These are phyloP conservation scores for Tilletia horrida DNA, from an alignment of 1,284 basidiomycete genomes.

Conservation along the genomic window DNA sequence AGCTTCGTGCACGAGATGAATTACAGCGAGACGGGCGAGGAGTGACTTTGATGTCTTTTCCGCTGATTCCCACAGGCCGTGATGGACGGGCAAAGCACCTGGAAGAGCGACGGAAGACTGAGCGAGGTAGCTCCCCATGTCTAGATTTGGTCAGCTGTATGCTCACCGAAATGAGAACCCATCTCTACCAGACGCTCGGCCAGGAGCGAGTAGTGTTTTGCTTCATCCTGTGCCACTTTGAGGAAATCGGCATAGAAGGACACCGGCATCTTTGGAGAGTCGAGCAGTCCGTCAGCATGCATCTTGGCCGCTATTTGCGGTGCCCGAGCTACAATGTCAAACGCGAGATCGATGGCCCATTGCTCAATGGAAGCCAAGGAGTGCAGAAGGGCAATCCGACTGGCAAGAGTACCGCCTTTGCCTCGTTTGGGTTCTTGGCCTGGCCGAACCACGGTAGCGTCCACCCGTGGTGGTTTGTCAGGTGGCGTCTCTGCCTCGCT, in stretches of 20 bases:
- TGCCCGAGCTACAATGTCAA: slow-evolving; percentile 67
- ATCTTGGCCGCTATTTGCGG: slow-evolving; percentile 38
- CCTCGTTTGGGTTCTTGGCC: slow-evolving; percentile 64
- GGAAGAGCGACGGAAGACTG: not conserved
- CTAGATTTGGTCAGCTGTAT: not conserved
- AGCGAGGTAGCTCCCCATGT: not conserved
- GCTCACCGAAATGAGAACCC: slow-evolving; percentile 64
- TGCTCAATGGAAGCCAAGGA: slow-evolving; percentile 86
- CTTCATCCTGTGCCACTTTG: slow-evolving; percentile 71
- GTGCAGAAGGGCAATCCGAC: slow-evolving; percentile 71
- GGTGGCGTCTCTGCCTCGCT: slow-evolving; percentile 59
- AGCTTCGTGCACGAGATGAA: slow-evolving; percentile 85
- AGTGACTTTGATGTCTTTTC: slow-evolving; percentile 69
- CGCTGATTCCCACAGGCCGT: slow-evolving; percentile 74
- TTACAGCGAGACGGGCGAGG: slow-evolving; percentile 74
- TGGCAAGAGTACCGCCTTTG: slow-evolving; percentile 63
- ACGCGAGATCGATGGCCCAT: slow-evolving; percentile 65
- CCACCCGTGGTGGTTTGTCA: slow-evolving; percentile 65
- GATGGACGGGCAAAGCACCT: slow-evolving; percentile 60
- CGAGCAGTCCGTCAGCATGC: slow-evolving; percentile 16
- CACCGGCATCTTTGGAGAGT: slow-evolving; percentile 36
- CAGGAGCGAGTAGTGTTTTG: slow-evolving; percentile 63
- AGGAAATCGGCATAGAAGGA: slow-evolving; percentile 54
- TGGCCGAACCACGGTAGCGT: slow-evolving; percentile 64
- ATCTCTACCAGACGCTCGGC: slow-evolving; percentile 60